Conservation (phyloP, 78 protist genomes). For the Chrysochromulina tobinii region DNA sequence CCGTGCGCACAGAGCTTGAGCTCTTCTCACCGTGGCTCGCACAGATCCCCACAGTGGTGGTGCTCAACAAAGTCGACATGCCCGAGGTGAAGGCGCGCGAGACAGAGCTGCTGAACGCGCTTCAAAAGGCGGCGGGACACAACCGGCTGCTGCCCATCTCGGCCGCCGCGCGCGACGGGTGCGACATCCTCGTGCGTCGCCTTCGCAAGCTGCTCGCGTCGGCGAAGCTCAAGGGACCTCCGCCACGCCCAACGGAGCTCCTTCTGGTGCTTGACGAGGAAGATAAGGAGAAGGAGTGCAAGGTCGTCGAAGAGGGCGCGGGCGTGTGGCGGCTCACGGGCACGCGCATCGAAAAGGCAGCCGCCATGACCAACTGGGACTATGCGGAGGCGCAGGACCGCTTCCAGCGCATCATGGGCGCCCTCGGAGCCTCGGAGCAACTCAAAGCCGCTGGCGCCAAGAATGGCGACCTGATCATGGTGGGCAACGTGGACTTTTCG, state of each 20-base stretch:
- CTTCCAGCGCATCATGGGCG: conserved; percentile 15
- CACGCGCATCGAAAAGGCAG: background rate
- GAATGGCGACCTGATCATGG: background rate
- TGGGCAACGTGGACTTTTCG: background rate
- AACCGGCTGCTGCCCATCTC: background rate
- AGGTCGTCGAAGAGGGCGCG: background rate
- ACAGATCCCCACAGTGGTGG: background rate
- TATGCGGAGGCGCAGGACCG: conserved; percentile 31
- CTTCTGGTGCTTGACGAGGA: background rate
- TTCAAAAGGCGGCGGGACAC: background rate
- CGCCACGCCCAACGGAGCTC: background rate
- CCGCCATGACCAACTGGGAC: conserved; percentile 25
- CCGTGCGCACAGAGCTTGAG: conserved; percentile 1
- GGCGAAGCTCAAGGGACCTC: background rate
- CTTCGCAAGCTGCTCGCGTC: background rate
- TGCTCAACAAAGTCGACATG: background rate
- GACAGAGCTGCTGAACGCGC: background rate
- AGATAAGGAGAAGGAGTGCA: background rate
- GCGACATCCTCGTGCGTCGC: background rate
- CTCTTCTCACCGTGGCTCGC: conserved; percentile 12
- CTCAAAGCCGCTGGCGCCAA: background rate
- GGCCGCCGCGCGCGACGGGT: background rate
- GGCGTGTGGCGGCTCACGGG: background rate
- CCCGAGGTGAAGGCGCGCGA: background rate
- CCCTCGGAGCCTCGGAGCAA: background rate